Conservation (phyloP, 768 basidiomycete genomes). For the Russula griseocarnosa region DNA sequence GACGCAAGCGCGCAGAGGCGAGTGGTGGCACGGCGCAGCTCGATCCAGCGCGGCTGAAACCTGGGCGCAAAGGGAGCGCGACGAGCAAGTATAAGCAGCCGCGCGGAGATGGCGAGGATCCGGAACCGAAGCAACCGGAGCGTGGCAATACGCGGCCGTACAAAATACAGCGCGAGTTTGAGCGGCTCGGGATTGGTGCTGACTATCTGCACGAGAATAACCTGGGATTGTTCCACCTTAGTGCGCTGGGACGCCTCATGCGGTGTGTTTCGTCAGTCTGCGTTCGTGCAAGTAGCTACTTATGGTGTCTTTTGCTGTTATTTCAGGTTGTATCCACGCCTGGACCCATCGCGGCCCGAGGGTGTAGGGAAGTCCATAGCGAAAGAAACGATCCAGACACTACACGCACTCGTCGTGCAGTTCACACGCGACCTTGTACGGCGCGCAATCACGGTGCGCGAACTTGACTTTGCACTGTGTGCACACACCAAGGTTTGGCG, state of each 20-base stretch:
- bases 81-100: background rate
- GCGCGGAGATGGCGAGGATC: background rate
- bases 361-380: slow-evolving; percentile 41
- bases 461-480: slow-evolving; percentile 58
- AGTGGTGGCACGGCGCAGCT: slow-evolving; percentile 37
- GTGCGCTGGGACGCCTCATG: slow-evolving; percentile 40
- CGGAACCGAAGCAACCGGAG: slow-evolving; percentile 4
- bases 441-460: slow-evolving; percentile 50
- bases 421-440: slow-evolving; percentile 53
- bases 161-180: slow-evolving; percentile 43
- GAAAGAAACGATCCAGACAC: slow-evolving; percentile 43
- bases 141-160: slow-evolving; percentile 46
- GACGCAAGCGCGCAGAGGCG: slow-evolving; percentile 56
- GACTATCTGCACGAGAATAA: slow-evolving; percentile 41
- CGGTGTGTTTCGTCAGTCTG: slow-evolving; percentile 33
- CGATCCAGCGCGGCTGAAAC: slow-evolving; percentile 38
- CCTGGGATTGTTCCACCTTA: slow-evolving; percentile 49
- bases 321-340: slow-evolving; percentile 34
- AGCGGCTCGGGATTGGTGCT: slow-evolving; percentile 44
- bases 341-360: slow-evolving; percentile 29
- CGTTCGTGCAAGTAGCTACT: background rate
- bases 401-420: slow-evolving; percentile 35
- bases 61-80: slow-evolving; percentile 37
- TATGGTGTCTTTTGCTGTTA: too few relatives aligned
- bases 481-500: slow-evolving; percentile 59